Evolutionary conservation across 2,329 filamentous ascomycete genomes (phyloP), one percentile per base, ranked within the genome.

Genomic region (Talaromyces islandicus): DNA sequence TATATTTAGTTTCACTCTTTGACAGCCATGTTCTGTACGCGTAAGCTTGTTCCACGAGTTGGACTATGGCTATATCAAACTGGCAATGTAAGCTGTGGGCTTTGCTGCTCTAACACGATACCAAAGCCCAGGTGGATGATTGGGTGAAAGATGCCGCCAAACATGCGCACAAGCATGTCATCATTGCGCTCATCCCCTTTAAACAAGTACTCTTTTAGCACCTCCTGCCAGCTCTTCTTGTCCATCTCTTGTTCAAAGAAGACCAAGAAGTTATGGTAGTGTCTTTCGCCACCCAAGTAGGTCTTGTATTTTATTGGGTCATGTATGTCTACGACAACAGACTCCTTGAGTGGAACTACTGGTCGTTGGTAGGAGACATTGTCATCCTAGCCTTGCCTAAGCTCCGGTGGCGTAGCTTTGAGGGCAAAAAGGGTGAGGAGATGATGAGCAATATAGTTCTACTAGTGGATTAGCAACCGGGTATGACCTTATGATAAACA

Each of bases 101-200:
- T 7, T 69, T 71, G 90, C 69, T 96, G 91, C 9, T 82, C 72
- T 77, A 91, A 95, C 70, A 96, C 91, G 35, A 96, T 70, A 4
- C 89, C 92, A 70, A 91, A 96, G 55, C 91, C 89, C 24, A 96
- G 81, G 70, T 96, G 91, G 64, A 96, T 92, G 17, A 94, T 76
- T 1, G 91, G 91, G 69, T 96, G 91, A 1, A 92, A 66, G 64
- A 92, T 82, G 0, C 89, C 69, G 81, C 86, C 87, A 17, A 85
- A 91, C 69, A 93, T 77, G 17, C 91, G 81, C 2, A 80, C 78
- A 4, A 92, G 76, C 79, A 96, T 78, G 63, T 87, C 85, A 43
- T 92, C 84, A 4, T 87, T 85, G 43, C 80, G 75, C 48, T 85
- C 81, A 59, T 87, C 83, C 1, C 83, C 83, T 3, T 82, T 79